Evolutionary conservation across 73 alveolate species (phyloP), one percentile per base, ranked within the genome.

Genomic region (Breviolum minutum): DNA sequence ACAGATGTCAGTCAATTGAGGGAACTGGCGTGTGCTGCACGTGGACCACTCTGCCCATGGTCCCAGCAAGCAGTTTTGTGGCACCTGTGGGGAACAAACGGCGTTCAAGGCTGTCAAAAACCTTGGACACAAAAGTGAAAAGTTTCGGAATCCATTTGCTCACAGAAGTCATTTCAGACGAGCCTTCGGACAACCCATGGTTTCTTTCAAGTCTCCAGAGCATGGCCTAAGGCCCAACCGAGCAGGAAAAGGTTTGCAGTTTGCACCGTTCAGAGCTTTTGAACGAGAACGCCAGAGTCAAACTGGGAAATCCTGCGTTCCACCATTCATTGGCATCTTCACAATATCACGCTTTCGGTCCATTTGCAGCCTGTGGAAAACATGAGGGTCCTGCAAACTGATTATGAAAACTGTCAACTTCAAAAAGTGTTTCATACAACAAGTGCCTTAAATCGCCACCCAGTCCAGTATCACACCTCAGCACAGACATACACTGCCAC

Each of bases 291-390:
- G 81, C 64, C 30, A 64, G 9, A 6, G 84, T 5, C 70, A 24
- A 12, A 16, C 90, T 8, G 54, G 24, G 90, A 24, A 22, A 27
- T 27, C 66, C 91, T 14, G 32, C 98, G 80, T 14, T 20, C 98
- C 98, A 62, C 98, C 98, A 92, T 92, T 92, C 98, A 92, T 92
- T n/a, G 98, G 98, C 98, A 92, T 92, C 98, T 92, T 92, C 48
- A 76, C 90, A n/a, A 92, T 76, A 24, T 92, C 89, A n/a, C 98
- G 83, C 24, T 63, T 92, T 9, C 98, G 89, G 98, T 92, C 98
- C 98, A 92, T 92, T 76, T 92, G 98, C 61, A 92, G 90, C 86
- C 98, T 92, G 81, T 71, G 29, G 86, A 24, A 77, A 77, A n/a
- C 62, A 16, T 77, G 40, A 6, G 16, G 69, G 11, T 19, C 71